phyloP scores from a whole-genome alignment of 192 early-diverging fungal species.

The Linnemannia schmuckeri region DNA sequence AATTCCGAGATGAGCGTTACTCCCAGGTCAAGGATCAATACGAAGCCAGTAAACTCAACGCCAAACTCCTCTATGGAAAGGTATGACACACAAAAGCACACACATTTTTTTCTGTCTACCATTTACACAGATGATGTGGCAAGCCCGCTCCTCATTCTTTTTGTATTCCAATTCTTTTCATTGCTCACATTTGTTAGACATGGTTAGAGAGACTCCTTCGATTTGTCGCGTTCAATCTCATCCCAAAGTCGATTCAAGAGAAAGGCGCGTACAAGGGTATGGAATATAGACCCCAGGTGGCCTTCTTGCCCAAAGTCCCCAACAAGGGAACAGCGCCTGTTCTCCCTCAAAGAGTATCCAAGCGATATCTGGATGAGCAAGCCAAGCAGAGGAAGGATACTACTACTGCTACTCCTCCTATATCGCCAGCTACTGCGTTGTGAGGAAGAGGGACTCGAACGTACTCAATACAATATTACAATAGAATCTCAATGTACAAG shows the following conservation, averaged over 20 bases:
- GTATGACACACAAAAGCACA: not conserved
- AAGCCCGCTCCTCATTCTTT: not conserved
- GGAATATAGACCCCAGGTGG: not conserved
- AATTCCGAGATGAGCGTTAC: slow-evolving; percentile 3
- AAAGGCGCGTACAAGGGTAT: not conserved
- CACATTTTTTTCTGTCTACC: too few species aligned
- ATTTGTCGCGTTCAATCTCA: not conserved
- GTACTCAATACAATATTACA: too few species aligned
- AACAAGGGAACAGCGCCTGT: not conserved
- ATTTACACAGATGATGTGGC: not conserved
- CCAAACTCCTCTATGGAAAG: slow-evolving; percentile 12
- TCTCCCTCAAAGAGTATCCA: not conserved
- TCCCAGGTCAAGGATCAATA: slow-evolving; percentile 5
- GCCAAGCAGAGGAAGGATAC: too few species aligned
- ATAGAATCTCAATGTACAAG: too few species aligned
- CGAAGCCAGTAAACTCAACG: slow-evolving; percentile 1
- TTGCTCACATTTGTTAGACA: not conserved
- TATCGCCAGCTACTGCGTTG: too few species aligned
- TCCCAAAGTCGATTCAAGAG: not conserved
- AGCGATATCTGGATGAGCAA: not conserved
- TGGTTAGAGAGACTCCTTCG: not conserved
- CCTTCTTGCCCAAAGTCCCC: not conserved
- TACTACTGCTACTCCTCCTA: too few species aligned
- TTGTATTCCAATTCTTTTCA: not conserved
- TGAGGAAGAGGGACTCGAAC: too few species aligned